Evolutionary conservation across 176 grass and related monocot species (phyloP), one percentile per base, ranked within the genome.

Genomic region (Lolium multiflorum): DNA sequence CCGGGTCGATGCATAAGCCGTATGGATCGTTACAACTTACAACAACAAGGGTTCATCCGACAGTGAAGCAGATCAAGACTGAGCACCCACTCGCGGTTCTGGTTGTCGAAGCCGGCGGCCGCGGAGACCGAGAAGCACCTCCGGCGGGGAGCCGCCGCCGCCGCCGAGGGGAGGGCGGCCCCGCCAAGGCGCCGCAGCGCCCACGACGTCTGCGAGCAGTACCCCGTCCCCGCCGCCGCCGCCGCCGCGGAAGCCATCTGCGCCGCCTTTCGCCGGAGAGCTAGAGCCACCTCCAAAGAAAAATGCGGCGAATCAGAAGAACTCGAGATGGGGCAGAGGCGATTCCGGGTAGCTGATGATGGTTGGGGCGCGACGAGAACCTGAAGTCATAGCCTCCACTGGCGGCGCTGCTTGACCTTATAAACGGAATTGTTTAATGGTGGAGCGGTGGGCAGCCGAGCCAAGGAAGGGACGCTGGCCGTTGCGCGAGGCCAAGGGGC

Each of bases 61-160:
- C 64, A 52, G 1, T 9, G 25, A 64, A 28, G 72, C 43, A n/a
- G 74, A 69, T 76, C 65, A 78, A 58, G n/a, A n/a, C n/a, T n/a
- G 51, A 86, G 76, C 13, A 80, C 92, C 47, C 77, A 94, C 92
- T 94, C 89, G 84, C 87, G 89, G 78, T 94, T 94, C 78, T 91
- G 71, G 74, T 94, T 94, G 70, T 87, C 92, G 62, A 83, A 94
- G 2, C 81, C 84, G 31, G 87, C 67, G 7, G 92, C 84, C 59
- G 81, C 89, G 13, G 84, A 67, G 77, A 89, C 79, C 4, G 81
- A 66, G 85, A 82, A 60, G 22, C 49, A 43, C 81, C 84, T 64
- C 25, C 84, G 18, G 13, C 79, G 55, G 4, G 43, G 1, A 13
- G 57, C 1, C 59, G 54, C 37, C 44, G 79, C 25, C 44, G 79